Evolutionary conservation across 108 stramenopile species (phyloP), one percentile per base, ranked within the genome.

Genomic region (Fragilaria radians): DNA sequence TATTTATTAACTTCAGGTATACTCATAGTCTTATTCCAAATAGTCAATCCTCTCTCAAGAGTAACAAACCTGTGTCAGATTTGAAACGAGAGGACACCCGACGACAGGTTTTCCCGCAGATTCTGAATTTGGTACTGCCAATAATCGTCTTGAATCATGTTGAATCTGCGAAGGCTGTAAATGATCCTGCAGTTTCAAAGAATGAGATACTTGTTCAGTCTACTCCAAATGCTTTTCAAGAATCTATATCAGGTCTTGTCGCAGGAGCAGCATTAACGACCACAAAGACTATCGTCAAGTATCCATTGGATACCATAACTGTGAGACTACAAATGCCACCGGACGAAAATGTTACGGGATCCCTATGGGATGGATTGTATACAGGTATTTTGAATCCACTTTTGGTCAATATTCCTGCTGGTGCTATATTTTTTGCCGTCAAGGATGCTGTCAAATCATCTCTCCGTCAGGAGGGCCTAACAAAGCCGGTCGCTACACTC

Each of bases 271-370:
- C 81, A n/a, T 62, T 90, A 47, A 61, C 79, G 0, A 71, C 67
- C 1, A 70, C 71, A 11, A 90, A 90, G 68, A 90, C 85, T 0
- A 5, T 86, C 19, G 85, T 90, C 46, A 90, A 90, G 63, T 90
- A 84, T 48, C 85, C 89, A 32, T 53, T 91, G 1, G 89, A 91
- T 57, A 84, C 89, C 47, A 85, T 81, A 29, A 86, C 89, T 5
- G 89, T 91, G 0, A 79, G 89, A 25, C 42, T 91, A 3, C 89
- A 91, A 70, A 83, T 87, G 83, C 81, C 85, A 19, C 70, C 78
- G 32, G 66, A 74, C n/a, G 14, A 14, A 14, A 42, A 42, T 42
- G 36, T 14, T 11, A 32, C 32, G 2, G 34, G 25, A 2, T 42
- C 56, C 23, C 48, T 91, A 45, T 82, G 87, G 56, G 21, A 65